Conservation (phyloP, 2,329 filamentous ascomycete genomes). For the Dactylellina leptospora region DNA sequence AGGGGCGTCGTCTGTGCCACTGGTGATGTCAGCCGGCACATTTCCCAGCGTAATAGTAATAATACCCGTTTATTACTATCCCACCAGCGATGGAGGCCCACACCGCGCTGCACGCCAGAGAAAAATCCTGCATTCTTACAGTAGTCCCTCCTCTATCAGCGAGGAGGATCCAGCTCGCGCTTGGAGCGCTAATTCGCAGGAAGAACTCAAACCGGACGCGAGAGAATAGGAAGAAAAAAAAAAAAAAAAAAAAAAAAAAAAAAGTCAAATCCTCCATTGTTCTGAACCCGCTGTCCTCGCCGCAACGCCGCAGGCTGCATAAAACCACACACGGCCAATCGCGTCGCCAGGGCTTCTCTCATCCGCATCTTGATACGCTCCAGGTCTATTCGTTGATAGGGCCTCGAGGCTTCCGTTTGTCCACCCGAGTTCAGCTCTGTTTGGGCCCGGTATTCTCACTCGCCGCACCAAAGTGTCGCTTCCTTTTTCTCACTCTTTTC, state of each 20-base stretch:
- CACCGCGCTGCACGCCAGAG: no score
- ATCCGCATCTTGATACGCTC: slow-evolving; percentile 12
- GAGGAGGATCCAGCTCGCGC: slow-evolving; percentile 4
- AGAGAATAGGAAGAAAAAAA: no score
- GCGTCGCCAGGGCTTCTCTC: slow-evolving; percentile 1
- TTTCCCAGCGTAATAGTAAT: no score
- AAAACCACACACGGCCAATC: slow-evolving; percentile 5
- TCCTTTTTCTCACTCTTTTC: not conserved
- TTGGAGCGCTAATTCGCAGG: slow-evolving; percentile 5
- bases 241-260: no score
- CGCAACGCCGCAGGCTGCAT: slow-evolving; percentile 19
- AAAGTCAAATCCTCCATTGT: not conserved
- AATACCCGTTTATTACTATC: no score
- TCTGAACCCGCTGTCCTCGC: slow-evolving; percentile 22
- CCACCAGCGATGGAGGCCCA: no score
- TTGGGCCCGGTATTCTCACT: not conserved
- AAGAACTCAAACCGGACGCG: not conserved
- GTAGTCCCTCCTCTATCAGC: not conserved
- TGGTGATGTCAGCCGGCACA: no score
- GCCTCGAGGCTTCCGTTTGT: slow-evolving; percentile 7
- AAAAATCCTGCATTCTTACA: no score
- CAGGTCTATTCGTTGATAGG: slow-evolving; percentile 3
- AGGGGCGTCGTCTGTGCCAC: no score
- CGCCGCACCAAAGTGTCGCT: no score
- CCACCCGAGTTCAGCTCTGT: not conserved